Evolutionary conservation across 2,329 filamentous ascomycete species (phyloP).

Genomic region (Botrytis paeoniae): DNA sequence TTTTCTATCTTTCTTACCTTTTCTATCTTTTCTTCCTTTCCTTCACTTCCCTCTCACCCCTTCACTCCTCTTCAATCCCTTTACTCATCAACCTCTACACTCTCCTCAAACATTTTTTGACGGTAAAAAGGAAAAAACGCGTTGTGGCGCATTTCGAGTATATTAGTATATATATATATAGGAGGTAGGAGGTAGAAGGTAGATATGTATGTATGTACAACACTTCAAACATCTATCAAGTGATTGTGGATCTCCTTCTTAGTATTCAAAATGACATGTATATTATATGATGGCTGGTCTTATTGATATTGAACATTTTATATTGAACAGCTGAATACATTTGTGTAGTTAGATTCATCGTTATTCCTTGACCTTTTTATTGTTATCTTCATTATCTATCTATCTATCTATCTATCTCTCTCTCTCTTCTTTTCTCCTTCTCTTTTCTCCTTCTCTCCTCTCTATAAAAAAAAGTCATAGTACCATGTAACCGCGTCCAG

Average conservation of each 20-base stretch:
- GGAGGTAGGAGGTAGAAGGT: no score
- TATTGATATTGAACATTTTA: not conserved
- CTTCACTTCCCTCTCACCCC: not conserved
- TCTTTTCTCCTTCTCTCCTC: not conserved
- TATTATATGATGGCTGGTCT: not conserved
- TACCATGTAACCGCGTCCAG: conserved; percentile 15
- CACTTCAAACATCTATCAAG: not conserved
- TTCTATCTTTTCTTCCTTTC: not conserved
- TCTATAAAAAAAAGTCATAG: not conserved
- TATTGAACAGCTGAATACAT: not conserved
- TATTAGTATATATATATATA: no score
- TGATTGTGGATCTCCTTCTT: not conserved
- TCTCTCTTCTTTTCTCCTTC: not conserved
- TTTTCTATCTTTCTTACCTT: not conserved
- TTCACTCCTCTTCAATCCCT: not conserved
- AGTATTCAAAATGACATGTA: not conserved
- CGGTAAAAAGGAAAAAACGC: not conserved
- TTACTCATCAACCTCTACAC: not conserved
- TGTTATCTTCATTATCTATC: not conserved
- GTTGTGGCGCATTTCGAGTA: not conserved
- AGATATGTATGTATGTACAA: conserved; percentile 6
- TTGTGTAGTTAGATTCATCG: not conserved
- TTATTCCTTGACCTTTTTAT: not conserved
- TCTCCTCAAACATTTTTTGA: not conserved
- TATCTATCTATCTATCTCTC: no score